Conservation (phyloP, 352 stramenopile genomes). For the Globisporangium okanoganense region DNA sequence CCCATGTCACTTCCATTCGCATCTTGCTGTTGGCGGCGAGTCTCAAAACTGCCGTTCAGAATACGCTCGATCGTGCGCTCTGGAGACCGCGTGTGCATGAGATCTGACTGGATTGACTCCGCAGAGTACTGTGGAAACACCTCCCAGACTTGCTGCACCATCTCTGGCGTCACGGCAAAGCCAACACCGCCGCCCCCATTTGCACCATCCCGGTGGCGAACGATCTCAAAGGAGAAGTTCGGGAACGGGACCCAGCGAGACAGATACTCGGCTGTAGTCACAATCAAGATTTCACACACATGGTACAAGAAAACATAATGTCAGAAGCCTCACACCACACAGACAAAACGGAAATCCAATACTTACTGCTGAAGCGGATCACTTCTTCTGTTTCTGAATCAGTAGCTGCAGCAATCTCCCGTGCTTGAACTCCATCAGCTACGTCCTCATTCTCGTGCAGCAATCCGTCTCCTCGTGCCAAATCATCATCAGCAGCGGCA, state of each 20-base stretch:
- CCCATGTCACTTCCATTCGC: constrained; percentile 16
- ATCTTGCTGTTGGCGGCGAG: constrained; percentile 26
- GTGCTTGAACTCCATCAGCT: not conserved
- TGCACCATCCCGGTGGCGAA: constrained; percentile 35
- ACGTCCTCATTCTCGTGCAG: not conserved
- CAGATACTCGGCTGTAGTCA: constrained; percentile 51
- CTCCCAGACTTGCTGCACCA: constrained; percentile 71
- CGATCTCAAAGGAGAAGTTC: constrained; percentile 75
- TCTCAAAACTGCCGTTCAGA: constrained; percentile 44
- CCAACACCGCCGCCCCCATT: constrained; percentile 18
- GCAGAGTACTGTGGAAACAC: constrained; percentile 69
- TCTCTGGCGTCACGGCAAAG: constrained; percentile 61
- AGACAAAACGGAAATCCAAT: not conserved
- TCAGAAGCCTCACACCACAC: not conserved
- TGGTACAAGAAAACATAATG: constrained; percentile 12
- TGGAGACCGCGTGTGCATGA: constrained; percentile 49
- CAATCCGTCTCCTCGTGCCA: not conserved
- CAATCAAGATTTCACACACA: not conserved
- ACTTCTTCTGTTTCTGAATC: constrained; percentile 40
- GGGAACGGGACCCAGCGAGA: constrained; percentile 67
- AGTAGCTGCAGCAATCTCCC: not conserved
- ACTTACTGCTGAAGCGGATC: constrained; percentile 74
- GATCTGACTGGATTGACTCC: constrained; percentile 51
- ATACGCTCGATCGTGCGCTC: constrained; percentile 76
- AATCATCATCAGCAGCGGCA: not conserved